Evolutionary conservation across 805 yeast species (phyloP), one percentile per base, ranked within the genome.

Genomic region (Diddensiella caesifluorescens): DNA sequence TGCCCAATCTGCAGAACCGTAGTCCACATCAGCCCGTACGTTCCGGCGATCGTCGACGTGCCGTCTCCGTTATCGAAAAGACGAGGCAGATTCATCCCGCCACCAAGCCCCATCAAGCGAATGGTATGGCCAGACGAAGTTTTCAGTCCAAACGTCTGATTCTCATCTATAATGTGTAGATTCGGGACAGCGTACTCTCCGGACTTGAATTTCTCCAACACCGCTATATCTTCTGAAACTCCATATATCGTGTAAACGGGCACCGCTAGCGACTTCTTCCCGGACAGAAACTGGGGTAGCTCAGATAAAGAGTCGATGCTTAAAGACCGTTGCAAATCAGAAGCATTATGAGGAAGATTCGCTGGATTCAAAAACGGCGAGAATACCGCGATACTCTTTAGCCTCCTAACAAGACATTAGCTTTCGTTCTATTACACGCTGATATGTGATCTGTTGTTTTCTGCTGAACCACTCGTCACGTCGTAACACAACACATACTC

Each of bases 221-320:
- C 84, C 3, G 71, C 55, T 1, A 85, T 77, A 57, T 83, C 94
- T 57, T 83, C 94, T 42, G 79, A 69, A 59, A 82, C 79, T 0
- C 92, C 92, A 52, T 74, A 79, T n/a, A 80, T 75, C 3, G 89
- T 77, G 63, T 83, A 84, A 1, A 84, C 85, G 0, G 94, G 92
- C 2, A 71, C 74, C 29, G 61, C 61, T 51, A 73, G 67, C 45
- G 35, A 49, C 38, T 57, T 54, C 35, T 62, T 62, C 6, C 74
- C 83, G 42, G 54, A 52, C 5, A 79, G 51, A 42, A 73, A 77
- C 36, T 64, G 59, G 32, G 73, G 65, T 34, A 79, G 60, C 50
- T 80, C 83, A 18, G 80, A 73, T 12, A 80, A 64, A 30, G 64
- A 65, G 28, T 64, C 71, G 7, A 69, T 70, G 10, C 62, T 57